A percentile compares a stretch with the other conserved stretches of the same genome.
These are phyloP conservation scores for Pinus taeda DNA, from an alignment of 75 land plant species.

Conservation along the genomic window DNA sequence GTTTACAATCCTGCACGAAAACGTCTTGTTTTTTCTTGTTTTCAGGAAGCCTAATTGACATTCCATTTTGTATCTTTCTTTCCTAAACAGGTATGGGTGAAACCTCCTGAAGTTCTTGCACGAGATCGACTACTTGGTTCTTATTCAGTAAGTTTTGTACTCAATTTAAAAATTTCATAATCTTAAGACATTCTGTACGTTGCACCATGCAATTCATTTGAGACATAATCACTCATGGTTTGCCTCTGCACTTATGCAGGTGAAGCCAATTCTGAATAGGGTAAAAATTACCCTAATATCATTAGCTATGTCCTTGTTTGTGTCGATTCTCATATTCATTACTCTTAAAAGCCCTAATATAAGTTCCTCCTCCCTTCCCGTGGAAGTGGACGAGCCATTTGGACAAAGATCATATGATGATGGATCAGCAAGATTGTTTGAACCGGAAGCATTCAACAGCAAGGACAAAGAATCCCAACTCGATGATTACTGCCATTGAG, in stretches of 20 bases:
- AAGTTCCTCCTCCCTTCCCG: not conserved
- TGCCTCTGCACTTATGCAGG: constrained; percentile 37
- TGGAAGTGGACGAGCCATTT: constrained; percentile 22
- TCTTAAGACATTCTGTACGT: not conserved
- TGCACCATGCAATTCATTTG: not conserved
- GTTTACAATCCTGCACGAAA: not conserved
- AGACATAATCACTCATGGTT: not conserved
- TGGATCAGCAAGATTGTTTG: constrained; percentile 78
- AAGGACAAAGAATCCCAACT: constrained; percentile 23
- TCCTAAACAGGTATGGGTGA: constrained; percentile 81
- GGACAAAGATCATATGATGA: constrained; percentile 69
- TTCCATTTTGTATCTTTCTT: constrained; percentile 5
- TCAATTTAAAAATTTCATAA: not conserved
- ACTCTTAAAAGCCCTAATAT: constrained; percentile 38
- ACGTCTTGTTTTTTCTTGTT: not conserved
- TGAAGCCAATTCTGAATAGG: constrained; percentile 85
- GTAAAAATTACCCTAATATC: constrained; percentile 78
- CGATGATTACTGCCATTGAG: constrained; percentile 5
- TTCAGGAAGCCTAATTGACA: not conserved
- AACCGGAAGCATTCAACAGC: constrained; percentile 87
- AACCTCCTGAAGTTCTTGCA: constrained; percentile 95
- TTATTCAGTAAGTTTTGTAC: constrained; percentile 58
- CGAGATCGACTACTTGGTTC: constrained; percentile 96
- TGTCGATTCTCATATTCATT: constrained; percentile 45
- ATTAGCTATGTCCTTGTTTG: constrained; percentile 56